Base-by-base conservation (phyloP, 2,329 filamentous ascomycete genomes). In the Colletotrichum shisoi region DNA sequence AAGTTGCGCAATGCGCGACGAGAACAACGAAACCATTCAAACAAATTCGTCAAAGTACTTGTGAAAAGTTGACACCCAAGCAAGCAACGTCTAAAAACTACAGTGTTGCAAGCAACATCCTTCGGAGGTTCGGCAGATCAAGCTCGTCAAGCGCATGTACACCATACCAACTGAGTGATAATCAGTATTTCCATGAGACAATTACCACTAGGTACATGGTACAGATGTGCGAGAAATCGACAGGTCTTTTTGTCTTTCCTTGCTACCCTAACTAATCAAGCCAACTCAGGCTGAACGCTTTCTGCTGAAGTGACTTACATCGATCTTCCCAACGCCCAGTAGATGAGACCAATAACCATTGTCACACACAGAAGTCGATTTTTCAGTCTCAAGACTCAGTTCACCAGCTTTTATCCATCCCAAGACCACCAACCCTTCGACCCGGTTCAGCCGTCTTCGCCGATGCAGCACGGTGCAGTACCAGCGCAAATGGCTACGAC, bases 351-450 rank as follows among this genome's bases (percentile, higher is more conserved):
- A 46, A n/a, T 58, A 17, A 60, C 63, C 24, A 48, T 62, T 58
- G 53, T 56, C 52, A 31, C 45, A 57, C 40, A 42, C 17, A 34
- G 60, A 59, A 68, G 67, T 68, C 64, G 15, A 64, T 59, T 58
- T 45, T 67, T 57, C 67, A 69, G 63, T 69, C 59, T 69, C 53
- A 69, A 66, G 67, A 68, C 67, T 69, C 59, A 24, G 42, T 56
- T 62, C 39, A 51, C 21, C 39, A 69, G 61, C 67, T 69, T 69
- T 69, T 68, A 42, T 51, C 57, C 42, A 49, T 46, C 46, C 58
- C 44, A 40, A 37, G 56, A 34, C 37, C 31, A 4, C n/a, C 46
- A 37, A 11, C 27, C 54, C n/a, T 9, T 24, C 17, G 11, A n/a
- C 21, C 24, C 17, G 12, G n/a, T 12, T 6, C 31, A n/a, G 24